phyloP scores from a whole-genome alignment of 495 filamentous ascomycete genomes.

The Neurospora sp. region DNA sequence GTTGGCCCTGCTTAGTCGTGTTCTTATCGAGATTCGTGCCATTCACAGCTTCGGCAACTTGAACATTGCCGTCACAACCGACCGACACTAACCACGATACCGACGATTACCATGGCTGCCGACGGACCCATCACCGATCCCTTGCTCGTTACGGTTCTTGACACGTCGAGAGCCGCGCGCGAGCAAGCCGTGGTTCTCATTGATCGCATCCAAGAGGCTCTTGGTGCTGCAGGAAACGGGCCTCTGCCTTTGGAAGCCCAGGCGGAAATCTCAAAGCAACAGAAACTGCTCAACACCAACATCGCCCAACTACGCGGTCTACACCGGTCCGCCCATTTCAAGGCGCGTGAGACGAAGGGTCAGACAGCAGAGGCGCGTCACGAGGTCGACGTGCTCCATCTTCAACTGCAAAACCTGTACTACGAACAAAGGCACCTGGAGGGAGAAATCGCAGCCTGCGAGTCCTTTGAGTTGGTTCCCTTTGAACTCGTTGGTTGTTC shows the following conservation, averaged over 20 bases:
- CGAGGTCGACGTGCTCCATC: conserved; percentile 83
- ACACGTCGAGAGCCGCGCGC: conserved; percentile 57
- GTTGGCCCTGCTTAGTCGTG: background rate
- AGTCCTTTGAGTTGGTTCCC: conserved; percentile 71
- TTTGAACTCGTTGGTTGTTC: conserved; percentile 10
- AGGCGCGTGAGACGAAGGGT: conserved; percentile 77
- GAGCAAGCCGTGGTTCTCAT: conserved; percentile 62
- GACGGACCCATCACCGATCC: conserved; percentile 60
- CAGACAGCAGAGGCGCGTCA: conserved; percentile 76
- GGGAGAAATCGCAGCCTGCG: conserved; percentile 84
- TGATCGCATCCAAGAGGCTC: conserved; percentile 43
- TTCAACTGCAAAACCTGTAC: conserved; percentile 90
- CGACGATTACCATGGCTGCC: conserved; percentile 26
- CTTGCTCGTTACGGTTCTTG: conserved; percentile 58
- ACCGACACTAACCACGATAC: background rate
- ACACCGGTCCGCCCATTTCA: conserved; percentile 70
- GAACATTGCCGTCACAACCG: background rate
- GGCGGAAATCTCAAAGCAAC: conserved; percentile 59
- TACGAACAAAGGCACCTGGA: conserved; percentile 89
- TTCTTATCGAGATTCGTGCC: background rate
- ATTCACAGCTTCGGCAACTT: background rate
- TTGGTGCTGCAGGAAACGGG: conserved; percentile 21
- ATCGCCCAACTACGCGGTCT: conserved; percentile 72
- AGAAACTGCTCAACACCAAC: conserved; percentile 69
- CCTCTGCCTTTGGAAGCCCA: conserved; percentile 38